Evolutionary conservation across 768 basidiomycete genomes (phyloP), one percentile per base, ranked within the genome.

Genomic region (Xerocomus brunneocitrinus): DNA sequence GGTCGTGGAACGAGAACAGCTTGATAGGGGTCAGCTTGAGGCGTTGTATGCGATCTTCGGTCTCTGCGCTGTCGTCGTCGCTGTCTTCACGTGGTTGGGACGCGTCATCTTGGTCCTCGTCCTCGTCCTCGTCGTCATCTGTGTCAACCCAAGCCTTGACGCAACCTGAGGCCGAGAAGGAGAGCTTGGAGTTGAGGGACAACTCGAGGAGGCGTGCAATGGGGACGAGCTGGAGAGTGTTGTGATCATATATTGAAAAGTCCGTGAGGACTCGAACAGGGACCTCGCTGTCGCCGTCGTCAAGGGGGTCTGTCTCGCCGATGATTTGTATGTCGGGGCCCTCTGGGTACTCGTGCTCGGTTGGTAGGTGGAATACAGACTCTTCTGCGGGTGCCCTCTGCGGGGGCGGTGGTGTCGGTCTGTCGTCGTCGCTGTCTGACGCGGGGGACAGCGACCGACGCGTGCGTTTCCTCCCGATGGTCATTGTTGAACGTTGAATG

Each of bases 181-280:
- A 47, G n/a, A 55, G 48, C 24, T 10, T 14, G 46, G 38, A 57
- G 7, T 66, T 61, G 44, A 42, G 58, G 28, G 61, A 36, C 44
- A 73, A 56, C n/a, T 67, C 60, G 8, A 76, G 59, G 7, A 85
- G 66, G 36, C 71, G 57, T 0, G 64, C 71, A 14, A 81, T 62
- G 2, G 73, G 69, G 8, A 85, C 62, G 4, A 81, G 60, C 14
- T 72, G 63, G 7, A 61, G 52, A 1, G 74, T 74, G 1, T 62
- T 53, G 12, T 56, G 30, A 13, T 81, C 67, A 50, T 83, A 86
- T 31, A 87, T 68, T 0, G 71, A 62, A 58, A 86, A 88, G 53
- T 82, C 70, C 0, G 72, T 67, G 8, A 89, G 71, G 0, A 76
- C 57, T 7, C 87, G 79, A 41, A 89, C 71, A 13, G 87, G 87